A percentile compares a stretch with the other conserved stretches of the same genome.
phyloP scores from a whole-genome alignment of 2,329 filamentous ascomycete species.

The Nigrospora sphaerica region DNA sequence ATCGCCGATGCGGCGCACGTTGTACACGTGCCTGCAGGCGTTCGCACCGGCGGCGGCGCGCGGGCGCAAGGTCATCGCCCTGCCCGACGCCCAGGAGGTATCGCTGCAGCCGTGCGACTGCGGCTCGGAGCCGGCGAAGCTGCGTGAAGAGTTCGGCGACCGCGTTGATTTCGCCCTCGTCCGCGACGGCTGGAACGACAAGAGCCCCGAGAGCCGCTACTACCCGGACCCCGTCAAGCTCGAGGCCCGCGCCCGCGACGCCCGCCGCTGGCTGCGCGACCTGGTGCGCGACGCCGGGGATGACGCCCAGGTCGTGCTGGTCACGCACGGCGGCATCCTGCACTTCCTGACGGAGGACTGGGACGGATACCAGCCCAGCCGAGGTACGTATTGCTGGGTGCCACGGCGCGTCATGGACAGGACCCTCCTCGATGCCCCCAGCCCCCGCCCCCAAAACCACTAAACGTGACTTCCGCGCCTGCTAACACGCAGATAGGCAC shows the following conservation, averaged over 20 bases:
- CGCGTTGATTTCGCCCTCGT: conserved; percentile 58
- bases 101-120: conserved; percentile 69
- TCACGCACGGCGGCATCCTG: conserved; percentile 77
- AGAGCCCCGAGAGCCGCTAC: conserved; percentile 39
- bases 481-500: conserved; percentile 47
- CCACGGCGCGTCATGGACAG: neutral
- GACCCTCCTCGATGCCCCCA: neutral
- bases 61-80: conserved; percentile 48
- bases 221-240: conserved; percentile 46
- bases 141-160: conserved; percentile 54
- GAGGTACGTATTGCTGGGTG: conserved; percentile 23
- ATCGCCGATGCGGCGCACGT: conserved; percentile 73
- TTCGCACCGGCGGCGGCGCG: conserved; percentile 51
- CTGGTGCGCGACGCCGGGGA: conserved; percentile 29
- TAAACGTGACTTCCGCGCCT: neutral
- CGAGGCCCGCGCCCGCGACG: conserved; percentile 51
- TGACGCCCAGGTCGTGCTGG: conserved; percentile 63
- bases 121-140: conserved; percentile 49
- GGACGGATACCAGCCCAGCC: conserved; percentile 44
- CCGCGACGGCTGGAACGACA: conserved; percentile 64
- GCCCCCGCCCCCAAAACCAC: too few relatives aligned
- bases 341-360: conserved; percentile 84
- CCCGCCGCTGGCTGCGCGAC: conserved; percentile 50
- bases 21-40: conserved; percentile 67
- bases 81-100: conserved; percentile 76